Evolutionary conservation across 2,329 filamentous ascomycete genomes (phyloP).

Genomic region (Cryphonectria parasitica): DNA sequence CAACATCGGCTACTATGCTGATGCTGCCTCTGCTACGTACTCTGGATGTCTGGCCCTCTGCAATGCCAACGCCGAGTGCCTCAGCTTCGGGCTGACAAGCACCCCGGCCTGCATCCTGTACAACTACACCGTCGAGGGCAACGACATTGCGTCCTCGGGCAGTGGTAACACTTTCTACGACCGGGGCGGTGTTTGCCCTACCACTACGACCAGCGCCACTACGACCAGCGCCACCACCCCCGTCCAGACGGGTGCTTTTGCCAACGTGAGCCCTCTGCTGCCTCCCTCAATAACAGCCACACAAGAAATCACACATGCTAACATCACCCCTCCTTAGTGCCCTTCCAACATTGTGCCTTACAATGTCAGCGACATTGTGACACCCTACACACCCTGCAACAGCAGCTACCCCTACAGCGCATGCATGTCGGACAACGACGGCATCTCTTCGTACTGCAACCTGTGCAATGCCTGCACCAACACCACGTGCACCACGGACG

Average conservation of each 20-base stretch:
- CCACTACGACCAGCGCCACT: conserved; percentile 19
- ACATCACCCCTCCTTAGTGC: conserved; percentile 13
- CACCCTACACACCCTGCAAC: conserved; percentile 27
- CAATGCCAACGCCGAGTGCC: conserved; percentile 23
- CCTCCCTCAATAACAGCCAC: no score
- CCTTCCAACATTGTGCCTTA: conserved; percentile 26
- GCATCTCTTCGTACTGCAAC: conserved; percentile 25
- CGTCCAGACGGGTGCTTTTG: conserved; percentile 26
- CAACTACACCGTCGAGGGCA: conserved; percentile 27
- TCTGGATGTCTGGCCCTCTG: conserved; percentile 25
- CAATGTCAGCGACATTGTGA: conserved; percentile 20
- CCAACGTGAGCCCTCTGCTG: conserved; percentile 21
- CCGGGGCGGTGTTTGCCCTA: conserved; percentile 22
- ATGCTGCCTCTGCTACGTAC: conserved; percentile 25
- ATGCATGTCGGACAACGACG: conserved; percentile 26
- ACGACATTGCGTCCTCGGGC: conserved; percentile 18
- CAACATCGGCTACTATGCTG: conserved; percentile 27
- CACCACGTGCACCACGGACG: conserved; percentile 22
- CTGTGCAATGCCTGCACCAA: conserved; percentile 20
- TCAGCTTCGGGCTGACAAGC: conserved; percentile 24
- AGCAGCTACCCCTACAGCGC: conserved; percentile 18
- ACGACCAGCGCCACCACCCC: conserved; percentile 13
- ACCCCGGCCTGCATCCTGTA: conserved; percentile 26
- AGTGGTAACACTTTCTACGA: conserved; percentile 28
- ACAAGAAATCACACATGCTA: background rate